phyloP scores from a whole-genome alignment of 331 rosid genomes.

The Cucumis variabilis region DNA sequence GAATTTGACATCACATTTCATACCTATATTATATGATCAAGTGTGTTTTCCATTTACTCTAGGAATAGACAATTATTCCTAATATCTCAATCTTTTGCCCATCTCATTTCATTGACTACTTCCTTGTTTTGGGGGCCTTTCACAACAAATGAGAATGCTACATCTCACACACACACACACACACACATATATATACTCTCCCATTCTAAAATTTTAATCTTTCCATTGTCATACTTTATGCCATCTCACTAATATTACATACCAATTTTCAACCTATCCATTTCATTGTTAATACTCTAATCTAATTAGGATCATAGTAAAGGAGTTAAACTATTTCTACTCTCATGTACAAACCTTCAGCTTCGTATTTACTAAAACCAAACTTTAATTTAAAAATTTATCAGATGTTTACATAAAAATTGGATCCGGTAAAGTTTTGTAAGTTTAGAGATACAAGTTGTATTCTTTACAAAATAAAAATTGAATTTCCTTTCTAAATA shows the following conservation, averaged over 20 bases:
- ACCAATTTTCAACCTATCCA: not conserved
- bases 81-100: not conserved
- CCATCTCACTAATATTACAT: not conserved
- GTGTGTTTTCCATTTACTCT: not conserved
- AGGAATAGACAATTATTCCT: conserved; percentile 11
- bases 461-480: too few relatives aligned
- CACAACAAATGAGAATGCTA: not conserved
- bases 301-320: too few relatives aligned
- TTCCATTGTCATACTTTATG: not conserved
- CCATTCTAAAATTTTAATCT: not conserved
- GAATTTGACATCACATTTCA: not conserved
- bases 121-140: not conserved
- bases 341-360: too few relatives aligned
- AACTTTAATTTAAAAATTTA: too few relatives aligned
- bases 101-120: not conserved
- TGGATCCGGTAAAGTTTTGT: too few relatives aligned
- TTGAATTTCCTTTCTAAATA: too few relatives aligned
- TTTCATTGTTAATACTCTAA: not conserved
- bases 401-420: too few relatives aligned
- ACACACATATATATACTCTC: not conserved
- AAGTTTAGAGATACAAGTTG: too few relatives aligned
- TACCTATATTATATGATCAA: not conserved
- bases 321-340: too few relatives aligned
- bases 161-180: not conserved
- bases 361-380: too few relatives aligned